A percentile compares a stretch with the other conserved stretches of the same genome.
These are phyloP conservation scores for Sarcodon aspratus DNA, from an alignment of 768 basidiomycete genomes.

Conservation along the genomic window DNA sequence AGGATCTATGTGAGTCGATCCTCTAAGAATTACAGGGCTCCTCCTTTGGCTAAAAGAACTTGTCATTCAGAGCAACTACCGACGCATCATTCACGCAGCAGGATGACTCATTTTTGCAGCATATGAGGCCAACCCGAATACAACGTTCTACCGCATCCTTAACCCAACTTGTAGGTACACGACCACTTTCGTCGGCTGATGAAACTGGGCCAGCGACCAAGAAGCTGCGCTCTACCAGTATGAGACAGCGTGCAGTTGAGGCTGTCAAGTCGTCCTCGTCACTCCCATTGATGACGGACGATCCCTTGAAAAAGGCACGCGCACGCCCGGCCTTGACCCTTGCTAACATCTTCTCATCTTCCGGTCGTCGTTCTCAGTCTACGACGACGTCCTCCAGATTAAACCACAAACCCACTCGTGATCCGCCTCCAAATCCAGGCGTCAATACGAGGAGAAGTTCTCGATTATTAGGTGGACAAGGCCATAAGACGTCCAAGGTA, in stretches of 20 bases:
- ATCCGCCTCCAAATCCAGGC: slow-evolving; percentile 27
- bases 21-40: not conserved
- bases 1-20: slow-evolving; percentile 39
- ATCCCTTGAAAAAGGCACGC: slow-evolving; percentile 84
- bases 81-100: slow-evolving; percentile 42
- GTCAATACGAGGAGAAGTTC: slow-evolving; percentile 60
- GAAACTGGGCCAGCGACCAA: slow-evolving; percentile 73
- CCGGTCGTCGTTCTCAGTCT: slow-evolving; percentile 70
- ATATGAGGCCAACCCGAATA: slow-evolving; percentile 22
- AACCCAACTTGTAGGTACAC: slow-evolving; percentile 38
- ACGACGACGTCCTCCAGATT: slow-evolving; percentile 50
- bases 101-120: slow-evolving; percentile 49
- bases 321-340: slow-evolving; percentile 79
- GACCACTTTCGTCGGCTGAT: slow-evolving; percentile 75
- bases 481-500: slow-evolving; percentile 53
- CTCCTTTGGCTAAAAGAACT: slow-evolving; percentile 3
- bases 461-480: slow-evolving; percentile 50
- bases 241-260: slow-evolving; percentile 27
- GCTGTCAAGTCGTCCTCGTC: slow-evolving; percentile 44
- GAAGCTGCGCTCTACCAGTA: slow-evolving; percentile 54
- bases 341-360: slow-evolving; percentile 84
- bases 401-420: slow-evolving; percentile 37
- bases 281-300: slow-evolving; percentile 29
- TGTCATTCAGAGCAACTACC: slow-evolving; percentile 35
- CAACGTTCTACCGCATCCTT: slow-evolving; percentile 18